These are phyloP conservation scores for Hylodesmum podocarpum DNA, from an alignment of 306 rosid species.

Conservation along the genomic window DNA sequence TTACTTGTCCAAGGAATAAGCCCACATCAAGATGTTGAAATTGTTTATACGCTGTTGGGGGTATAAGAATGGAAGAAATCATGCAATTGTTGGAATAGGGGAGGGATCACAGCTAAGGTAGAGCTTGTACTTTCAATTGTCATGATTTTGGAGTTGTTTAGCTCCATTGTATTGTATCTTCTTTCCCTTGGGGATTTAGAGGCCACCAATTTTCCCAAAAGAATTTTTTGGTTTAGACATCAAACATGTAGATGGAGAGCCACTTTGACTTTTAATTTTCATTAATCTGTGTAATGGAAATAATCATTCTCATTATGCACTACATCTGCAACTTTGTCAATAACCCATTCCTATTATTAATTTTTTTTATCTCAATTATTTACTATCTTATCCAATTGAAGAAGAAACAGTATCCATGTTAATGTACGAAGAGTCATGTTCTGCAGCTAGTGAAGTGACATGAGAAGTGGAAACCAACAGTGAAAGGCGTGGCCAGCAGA, in stretches of 20 bases:
- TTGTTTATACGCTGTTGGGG: neutral
- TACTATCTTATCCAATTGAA: neutral
- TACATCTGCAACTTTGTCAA: neutral
- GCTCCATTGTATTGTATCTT: conserved; percentile 18
- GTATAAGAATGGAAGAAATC: neutral
- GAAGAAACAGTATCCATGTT: neutral
- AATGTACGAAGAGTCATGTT: neutral
- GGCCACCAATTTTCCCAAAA: conserved; percentile 32
- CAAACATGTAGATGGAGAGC: conserved; percentile 29
- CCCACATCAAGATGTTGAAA: conserved; percentile 32
- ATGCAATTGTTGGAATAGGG: neutral
- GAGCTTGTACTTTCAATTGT: conserved; percentile 42
- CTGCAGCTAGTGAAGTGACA: neutral
- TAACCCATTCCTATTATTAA: neutral
- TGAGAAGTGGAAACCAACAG: neutral
- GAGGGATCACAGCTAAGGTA: neutral
- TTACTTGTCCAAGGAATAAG: conserved; percentile 34
- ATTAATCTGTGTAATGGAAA: conserved; percentile 37
- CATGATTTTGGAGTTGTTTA: conserved; percentile 27
- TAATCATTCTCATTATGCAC: conserved; percentile 4
- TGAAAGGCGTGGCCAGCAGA: neutral
- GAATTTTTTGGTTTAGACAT: conserved; percentile 33
- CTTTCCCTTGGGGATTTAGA: conserved; percentile 20
- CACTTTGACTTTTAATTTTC: conserved; percentile 1
- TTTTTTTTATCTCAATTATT: neutral